phyloP scores from a whole-genome alignment of 2,329 filamentous ascomycete species.

The Teratosphaeria nubilosa region DNA sequence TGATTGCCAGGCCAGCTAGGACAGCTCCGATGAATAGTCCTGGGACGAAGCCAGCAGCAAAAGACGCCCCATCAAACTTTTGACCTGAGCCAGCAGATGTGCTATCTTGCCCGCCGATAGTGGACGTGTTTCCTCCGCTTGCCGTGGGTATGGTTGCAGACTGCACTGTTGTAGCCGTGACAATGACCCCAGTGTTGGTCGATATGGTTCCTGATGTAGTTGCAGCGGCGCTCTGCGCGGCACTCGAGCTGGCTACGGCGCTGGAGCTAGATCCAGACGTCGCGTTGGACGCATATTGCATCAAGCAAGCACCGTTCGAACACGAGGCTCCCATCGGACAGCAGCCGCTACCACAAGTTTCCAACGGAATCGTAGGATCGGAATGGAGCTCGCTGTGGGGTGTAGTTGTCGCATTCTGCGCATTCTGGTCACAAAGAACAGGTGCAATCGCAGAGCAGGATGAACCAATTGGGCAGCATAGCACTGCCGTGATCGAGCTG shows the following conservation, averaged over 20 bases:
- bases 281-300: constrained; percentile 11
- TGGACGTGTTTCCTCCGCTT: not conserved
- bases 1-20: constrained; percentile 15
- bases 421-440: constrained; percentile 53
- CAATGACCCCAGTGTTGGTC: not conserved
- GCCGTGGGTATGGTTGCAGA: not conserved
- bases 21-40: constrained; percentile 23
- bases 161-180: not conserved
- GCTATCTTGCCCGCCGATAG: not conserved
- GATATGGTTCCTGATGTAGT: not conserved
- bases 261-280: not conserved
- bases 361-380: constrained; percentile 46
- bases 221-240: not conserved
- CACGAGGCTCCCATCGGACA: constrained; percentile 67
- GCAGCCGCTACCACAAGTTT: constrained; percentile 50
- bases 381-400: constrained; percentile 57
- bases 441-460: constrained; percentile 53
- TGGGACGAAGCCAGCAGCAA: constrained; percentile 26
- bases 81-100: not conserved
- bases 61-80: constrained; percentile 22
- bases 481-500: constrained; percentile 56
- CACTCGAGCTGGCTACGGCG: not conserved
- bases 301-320: constrained; percentile 9
- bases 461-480: constrained; percentile 56
- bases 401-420: constrained; percentile 49